Percentiles rank a stretch among this genome's conserved stretches.
These are phyloP conservation scores for Chlorella sp. DNA, from an alignment of 139 green algal genomes.

Conservation along the genomic window DNA sequence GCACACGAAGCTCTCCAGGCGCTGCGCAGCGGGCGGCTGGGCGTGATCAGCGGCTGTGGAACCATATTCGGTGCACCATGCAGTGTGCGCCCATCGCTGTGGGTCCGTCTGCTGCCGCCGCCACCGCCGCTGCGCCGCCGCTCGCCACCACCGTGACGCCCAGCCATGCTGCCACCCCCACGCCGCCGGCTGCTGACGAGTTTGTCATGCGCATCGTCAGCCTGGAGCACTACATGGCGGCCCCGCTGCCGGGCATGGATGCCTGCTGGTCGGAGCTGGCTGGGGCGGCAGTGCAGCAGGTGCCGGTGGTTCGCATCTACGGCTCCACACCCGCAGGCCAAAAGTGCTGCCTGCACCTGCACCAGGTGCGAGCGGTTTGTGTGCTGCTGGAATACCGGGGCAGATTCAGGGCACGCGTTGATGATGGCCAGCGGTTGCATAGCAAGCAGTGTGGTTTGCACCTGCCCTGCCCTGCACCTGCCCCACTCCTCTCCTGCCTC, in stretches of 20 bases:
- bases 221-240: slow-evolving; percentile 90
- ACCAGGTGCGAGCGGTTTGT: slow-evolving; percentile 75
- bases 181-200: background rate
- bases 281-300: slow-evolving; percentile 66
- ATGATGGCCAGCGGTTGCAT: no score
- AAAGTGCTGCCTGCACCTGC: slow-evolving; percentile 91
- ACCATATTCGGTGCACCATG: no score
- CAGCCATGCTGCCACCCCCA: background rate
- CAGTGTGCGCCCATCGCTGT: no score
- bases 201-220: slow-evolving; percentile 64
- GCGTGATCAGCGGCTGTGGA: no score
- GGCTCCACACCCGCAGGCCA: slow-evolving; percentile 89
- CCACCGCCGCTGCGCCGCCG: background rate
- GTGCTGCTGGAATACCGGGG: no score
- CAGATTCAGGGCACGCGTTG: no score
- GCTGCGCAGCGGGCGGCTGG: no score
- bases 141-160: background rate
- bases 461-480: no score
- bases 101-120: background rate
- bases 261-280: slow-evolving; percentile 71
- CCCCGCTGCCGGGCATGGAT: slow-evolving; percentile 84
- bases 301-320: slow-evolving; percentile 95
- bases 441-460: no score
- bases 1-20: no score
- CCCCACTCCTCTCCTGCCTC: no score